phyloP scores from a whole-genome alignment of 1,284 basidiomycete species.

The Apiotrichum veenhuisii region DNA sequence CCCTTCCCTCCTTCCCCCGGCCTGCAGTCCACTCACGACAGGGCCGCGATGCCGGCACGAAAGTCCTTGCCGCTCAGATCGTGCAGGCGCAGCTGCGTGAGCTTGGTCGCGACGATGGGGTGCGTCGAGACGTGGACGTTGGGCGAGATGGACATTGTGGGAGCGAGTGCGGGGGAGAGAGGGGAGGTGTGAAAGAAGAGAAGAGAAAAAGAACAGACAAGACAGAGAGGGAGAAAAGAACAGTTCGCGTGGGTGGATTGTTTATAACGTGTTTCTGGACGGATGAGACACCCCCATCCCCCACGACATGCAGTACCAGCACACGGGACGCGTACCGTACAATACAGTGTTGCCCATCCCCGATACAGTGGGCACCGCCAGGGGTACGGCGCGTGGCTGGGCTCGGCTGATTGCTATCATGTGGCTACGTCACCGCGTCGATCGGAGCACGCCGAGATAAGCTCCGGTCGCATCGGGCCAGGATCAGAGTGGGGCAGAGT shows the following conservation, averaged over 20 bases:
- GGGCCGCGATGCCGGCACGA: constrained; percentile 35
- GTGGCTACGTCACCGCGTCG: background rate
- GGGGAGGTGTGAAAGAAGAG: background rate
- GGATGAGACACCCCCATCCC: too few relatives aligned
- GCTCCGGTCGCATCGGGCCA: background rate
- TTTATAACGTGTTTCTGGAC: too few relatives aligned
- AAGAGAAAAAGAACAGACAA: background rate
- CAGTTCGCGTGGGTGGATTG: too few relatives aligned
- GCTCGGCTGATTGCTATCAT: too few relatives aligned
- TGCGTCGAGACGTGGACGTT: constrained; percentile 33
- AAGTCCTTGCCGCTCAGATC: constrained; percentile 45
- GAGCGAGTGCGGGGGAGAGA: background rate
- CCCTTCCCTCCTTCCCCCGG: background rate
- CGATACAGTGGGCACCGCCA: too few relatives aligned
- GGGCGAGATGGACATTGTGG: background rate
- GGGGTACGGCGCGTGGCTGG: too few relatives aligned
- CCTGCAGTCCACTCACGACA: constrained; percentile 28
- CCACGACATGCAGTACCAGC: too few relatives aligned
- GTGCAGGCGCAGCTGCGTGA: constrained; percentile 42
- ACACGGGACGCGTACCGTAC: too few relatives aligned
- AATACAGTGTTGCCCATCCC: too few relatives aligned
- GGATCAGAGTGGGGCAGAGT: too few relatives aligned
- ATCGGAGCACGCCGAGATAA: background rate
- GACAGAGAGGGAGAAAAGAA: background rate
- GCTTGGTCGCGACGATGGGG: constrained; percentile 39